Base-by-base conservation (phyloP, 257 asterid genomes). In the Gardenia jasminoides region DNA sequence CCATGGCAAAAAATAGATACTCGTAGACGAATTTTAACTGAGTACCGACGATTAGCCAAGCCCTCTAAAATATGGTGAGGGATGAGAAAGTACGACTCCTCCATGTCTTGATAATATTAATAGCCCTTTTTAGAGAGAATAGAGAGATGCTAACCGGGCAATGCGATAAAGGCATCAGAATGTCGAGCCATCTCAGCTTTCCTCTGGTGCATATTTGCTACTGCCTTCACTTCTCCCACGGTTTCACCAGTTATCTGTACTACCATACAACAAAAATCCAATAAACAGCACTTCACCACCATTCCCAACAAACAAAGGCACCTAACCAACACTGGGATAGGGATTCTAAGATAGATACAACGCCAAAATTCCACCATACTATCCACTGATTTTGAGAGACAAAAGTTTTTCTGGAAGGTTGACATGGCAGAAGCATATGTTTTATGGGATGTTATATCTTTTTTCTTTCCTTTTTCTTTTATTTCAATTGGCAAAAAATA, bases 201-300 rank as follows among this genome's bases (percentile, higher is more conserved):
- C 43, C 88, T 80, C 65, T 85, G 86, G 78, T 85, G 88, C 88
- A 85, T 85, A 67, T 85, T 85, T 56, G 83, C 86, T 41, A 85
- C 88, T 26, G 88, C 81, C 77, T 82, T 85, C n/a, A 85, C 86
- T 75, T 85, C 86, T 9, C 88, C 88, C 61, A 85, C 88, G 19
- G 84, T 80, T 70, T 85, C 88, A 54, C 88, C 88, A 46, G 86
- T 80, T 74, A 85, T 82, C 88, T 85, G 80, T 58, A 61, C 52
- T 67, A 67, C 41, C 41, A 36, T 36, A 2, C 3, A 36, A 36
- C 4, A 1, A 36, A 36, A 36, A 5, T 36, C 41, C 41, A 36
- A 36, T 36, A 36, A 36, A 36, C 41, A 36, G 41, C 41, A 3
- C 4, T 36, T 36, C 41, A 36, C 41, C 41, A 2, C 4, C 41